Conservation (phyloP, 2,329 filamentous ascomycete species). For the Fusarium continuum region DNA sequence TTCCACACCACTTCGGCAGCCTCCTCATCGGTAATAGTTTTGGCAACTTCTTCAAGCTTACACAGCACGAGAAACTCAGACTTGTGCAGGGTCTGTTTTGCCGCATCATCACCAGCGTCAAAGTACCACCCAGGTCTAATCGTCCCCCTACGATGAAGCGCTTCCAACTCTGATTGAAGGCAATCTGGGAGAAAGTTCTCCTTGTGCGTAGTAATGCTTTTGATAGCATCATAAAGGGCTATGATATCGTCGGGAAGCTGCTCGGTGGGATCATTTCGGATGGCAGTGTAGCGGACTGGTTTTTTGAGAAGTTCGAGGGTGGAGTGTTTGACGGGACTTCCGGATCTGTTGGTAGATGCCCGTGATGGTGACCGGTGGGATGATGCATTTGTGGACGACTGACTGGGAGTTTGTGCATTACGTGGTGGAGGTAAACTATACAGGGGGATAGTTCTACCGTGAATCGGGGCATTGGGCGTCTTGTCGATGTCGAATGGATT, state of each 20-base stretch:
- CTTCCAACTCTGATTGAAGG: background rate
- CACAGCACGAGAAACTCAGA: background rate
- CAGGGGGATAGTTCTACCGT: background rate
- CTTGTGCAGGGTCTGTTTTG: background rate
- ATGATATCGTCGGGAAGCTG: background rate
- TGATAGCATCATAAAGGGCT: background rate
- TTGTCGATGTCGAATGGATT: background rate
- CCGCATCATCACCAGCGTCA: background rate
- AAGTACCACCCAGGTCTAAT: background rate
- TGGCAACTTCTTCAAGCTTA: background rate
- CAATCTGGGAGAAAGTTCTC: background rate
- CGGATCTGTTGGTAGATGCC: background rate
- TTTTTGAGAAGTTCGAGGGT: background rate
- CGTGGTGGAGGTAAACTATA: background rate
- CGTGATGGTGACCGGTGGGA: background rate
- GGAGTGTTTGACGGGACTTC: background rate
- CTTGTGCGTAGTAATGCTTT: background rate
- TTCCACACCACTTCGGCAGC: background rate
- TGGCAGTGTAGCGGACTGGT: background rate
- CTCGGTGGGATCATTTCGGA: background rate
- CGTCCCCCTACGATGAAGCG: background rate
- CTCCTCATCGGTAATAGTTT: background rate
- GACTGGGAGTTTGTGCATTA: background rate
- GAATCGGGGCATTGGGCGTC: background rate
- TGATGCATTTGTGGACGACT: background rate